phyloP scores from a whole-genome alignment of 2,329 filamentous ascomycete genomes.

The Mycosphaerella sp. region DNA sequence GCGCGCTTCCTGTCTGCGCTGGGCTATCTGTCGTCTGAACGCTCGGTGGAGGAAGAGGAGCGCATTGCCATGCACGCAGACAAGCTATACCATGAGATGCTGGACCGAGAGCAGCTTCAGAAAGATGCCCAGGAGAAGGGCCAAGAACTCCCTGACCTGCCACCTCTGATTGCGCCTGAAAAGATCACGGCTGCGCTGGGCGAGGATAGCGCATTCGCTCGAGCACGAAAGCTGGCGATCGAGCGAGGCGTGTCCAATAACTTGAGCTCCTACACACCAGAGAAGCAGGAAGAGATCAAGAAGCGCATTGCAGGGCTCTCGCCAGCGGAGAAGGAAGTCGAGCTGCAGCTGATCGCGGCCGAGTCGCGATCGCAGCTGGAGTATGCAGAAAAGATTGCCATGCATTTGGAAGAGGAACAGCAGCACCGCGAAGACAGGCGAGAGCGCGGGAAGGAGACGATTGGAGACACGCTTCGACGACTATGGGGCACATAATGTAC shows the following conservation, averaged over 20 bases:
- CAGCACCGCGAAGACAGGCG: constrained; percentile 51
- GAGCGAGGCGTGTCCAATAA: constrained; percentile 40
- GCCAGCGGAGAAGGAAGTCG: constrained; percentile 44
- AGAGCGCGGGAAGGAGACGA: constrained; percentile 47
- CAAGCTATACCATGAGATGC: constrained; percentile 78
- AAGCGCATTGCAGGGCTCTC: constrained; percentile 32
- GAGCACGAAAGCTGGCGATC: constrained; percentile 23
- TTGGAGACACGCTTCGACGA: constrained; percentile 38
- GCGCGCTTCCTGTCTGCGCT: constrained; percentile 84
- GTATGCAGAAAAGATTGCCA: constrained; percentile 52
- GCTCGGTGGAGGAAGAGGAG: constrained; percentile 65
- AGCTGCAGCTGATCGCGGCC: constrained; percentile 58
- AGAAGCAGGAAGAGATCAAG: constrained; percentile 53
- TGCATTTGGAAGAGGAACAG: constrained; percentile 52
- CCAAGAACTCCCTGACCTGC: constrained; percentile 51
- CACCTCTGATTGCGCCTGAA: constrained; percentile 45
- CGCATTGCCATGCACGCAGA: constrained; percentile 93
- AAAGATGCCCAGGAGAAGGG: constrained; percentile 59
- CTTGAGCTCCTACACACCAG: constrained; percentile 48
- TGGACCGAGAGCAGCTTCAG: constrained; percentile 71
- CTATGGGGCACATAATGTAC: constrained; percentile 25
- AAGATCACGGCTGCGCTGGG: constrained; percentile 28
- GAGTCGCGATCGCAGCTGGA: constrained; percentile 57
- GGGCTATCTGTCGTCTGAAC: constrained; percentile 69
- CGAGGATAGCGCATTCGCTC: constrained; percentile 29